These are phyloP conservation scores for Myxozyma melibiosi DNA, from an alignment of 805 yeast genomes.

Conservation along the genomic window DNA sequence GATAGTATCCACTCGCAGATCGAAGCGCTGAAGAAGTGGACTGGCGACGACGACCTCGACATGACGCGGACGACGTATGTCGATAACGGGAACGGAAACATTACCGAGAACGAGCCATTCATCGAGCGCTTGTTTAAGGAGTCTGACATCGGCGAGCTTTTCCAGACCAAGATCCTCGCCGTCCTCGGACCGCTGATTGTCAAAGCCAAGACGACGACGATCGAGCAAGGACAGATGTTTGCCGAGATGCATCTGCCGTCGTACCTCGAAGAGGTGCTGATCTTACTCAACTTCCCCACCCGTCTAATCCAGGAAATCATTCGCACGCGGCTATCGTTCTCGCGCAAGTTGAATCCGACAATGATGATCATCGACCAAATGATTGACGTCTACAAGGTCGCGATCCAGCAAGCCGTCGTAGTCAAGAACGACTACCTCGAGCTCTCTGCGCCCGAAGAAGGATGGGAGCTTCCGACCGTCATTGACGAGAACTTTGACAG, in stretches of 20 bases:
- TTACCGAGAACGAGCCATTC: conserved; percentile 67
- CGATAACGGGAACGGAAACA: conserved; percentile 44
- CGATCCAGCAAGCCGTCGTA: conserved; percentile 72
- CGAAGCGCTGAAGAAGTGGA: conserved; percentile 69
- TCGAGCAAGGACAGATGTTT: conserved; percentile 62
- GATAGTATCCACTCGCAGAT: conserved; percentile 67
- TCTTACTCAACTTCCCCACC: conserved; percentile 74
- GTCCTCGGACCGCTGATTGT: conserved; percentile 79
- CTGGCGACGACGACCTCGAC: conserved; percentile 79
- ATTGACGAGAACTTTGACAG: conserved; percentile 67
- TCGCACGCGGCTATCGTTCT: conserved; percentile 70
- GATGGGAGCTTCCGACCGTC: conserved; percentile 71
- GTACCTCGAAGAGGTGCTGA: conserved; percentile 63
- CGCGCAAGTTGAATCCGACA: conserved; percentile 79
- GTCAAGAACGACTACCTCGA: conserved; percentile 67
- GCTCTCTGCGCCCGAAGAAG: conserved; percentile 54
- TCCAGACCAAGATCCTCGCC: conserved; percentile 65
- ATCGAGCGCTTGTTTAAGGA: conserved; percentile 79
- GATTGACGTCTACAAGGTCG: conserved; percentile 78
- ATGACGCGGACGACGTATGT: conserved; percentile 48
- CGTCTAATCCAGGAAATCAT: conserved; percentile 78
- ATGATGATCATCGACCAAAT: conserved; percentile 96
- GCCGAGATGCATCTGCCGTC: conserved; percentile 73
- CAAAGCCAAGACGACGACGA: conserved; percentile 73
- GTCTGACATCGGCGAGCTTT: conserved; percentile 55